A percentile compares a stretch with the other conserved stretches of the same genome.
Evolutionary conservation across 2,329 filamentous ascomycete genomes (phyloP).

Genomic region (Fusarium poae): DNA sequence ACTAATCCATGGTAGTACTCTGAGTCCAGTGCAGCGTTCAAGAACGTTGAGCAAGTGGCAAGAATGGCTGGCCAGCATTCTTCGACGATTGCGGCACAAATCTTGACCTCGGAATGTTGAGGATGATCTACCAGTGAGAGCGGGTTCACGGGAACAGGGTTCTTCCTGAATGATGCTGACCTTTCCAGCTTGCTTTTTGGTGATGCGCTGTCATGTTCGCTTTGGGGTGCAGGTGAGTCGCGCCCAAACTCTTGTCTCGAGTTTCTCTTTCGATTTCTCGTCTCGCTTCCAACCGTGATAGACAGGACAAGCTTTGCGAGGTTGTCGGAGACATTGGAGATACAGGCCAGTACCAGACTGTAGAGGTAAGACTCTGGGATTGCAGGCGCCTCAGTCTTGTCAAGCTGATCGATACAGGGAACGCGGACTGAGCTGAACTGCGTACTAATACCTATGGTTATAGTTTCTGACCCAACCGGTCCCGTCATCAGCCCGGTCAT

Average conservation of each 20-base stretch:
- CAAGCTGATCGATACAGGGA: constrained; percentile 92
- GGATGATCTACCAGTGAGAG: constrained; percentile 80
- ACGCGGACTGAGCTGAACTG: constrained; percentile 92
- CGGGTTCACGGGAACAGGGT: constrained; percentile 86
- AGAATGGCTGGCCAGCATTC: constrained; percentile 96
- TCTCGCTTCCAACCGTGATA: constrained; percentile 84
- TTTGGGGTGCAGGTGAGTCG: constrained; percentile 59
- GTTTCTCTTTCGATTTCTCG: constrained; percentile 64
- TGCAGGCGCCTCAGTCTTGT: constrained; percentile 86
- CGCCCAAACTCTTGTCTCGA: constrained; percentile 60
- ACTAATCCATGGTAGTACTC: constrained; percentile 95
- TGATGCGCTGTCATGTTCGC: constrained; percentile 53
- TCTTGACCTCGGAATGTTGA: constrained; percentile 76
- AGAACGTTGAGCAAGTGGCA: constrained; percentile 93
- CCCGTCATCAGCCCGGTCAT: constrained; percentile 88
- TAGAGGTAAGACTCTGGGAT: constrained; percentile 96
- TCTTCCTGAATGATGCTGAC: constrained; percentile 77
- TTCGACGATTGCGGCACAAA: constrained; percentile 85
- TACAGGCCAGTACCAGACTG: constrained; percentile 86
- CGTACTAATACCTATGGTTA: constrained; percentile 82
- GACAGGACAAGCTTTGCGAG: constrained; percentile 94
- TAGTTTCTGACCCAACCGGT: constrained; percentile 74
- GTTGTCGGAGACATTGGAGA: constrained; percentile 90
- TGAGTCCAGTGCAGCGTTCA: constrained; percentile 90
- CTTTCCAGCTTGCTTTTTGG: constrained; percentile 63